Base-by-base conservation (phyloP, 2,329 filamentous ascomycete genomes). In the Lasiodiplodia sp. region DNA sequence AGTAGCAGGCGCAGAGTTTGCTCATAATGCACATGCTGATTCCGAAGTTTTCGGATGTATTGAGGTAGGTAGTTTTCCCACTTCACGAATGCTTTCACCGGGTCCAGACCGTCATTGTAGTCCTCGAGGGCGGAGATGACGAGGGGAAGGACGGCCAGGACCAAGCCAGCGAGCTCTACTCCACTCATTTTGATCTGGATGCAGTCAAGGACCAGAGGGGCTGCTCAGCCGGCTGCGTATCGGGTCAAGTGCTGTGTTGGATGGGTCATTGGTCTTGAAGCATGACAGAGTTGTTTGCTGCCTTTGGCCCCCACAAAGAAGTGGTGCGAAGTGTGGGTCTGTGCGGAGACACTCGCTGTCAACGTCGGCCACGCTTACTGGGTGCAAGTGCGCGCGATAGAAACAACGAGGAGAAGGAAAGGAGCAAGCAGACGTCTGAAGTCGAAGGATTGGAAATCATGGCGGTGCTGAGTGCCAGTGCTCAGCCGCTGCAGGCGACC, bases 21-120 rank as follows among this genome's bases (percentile, higher is more conserved):
- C 18, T 73, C 73, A 68, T 75, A 79, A 62, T 79, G 78, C 8
- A 78, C 77, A 71, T 79, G 76, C 66, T 80, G 77, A 62, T 76
- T 79, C 34, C 77, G 68, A 1, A 80, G 72, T 56, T 79, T 79
- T 18, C 77, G 76, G 51, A 79, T 78, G 49, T 75, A 75, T 40
- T 76, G 70, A 1, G 77, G 78, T 3, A 79, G 72, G 67, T 79
- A 76, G 12, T 73, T 71, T 57, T 79, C 76, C 76, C 78, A 78
- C 71, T 77, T 70, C 52, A 77, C 68, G 52, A 80, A 79, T 62
- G 73, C 72, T 67, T 81, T 81, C 55, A 82, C 72, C 0, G 76
- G 79, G 67, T 82, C 78, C 3, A 82, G 72, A 2, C 81, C 78
- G 53, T 80, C 77, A 51, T 80, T 77, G 62, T 81, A 81, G 44